phyloP scores from a whole-genome alignment of 345 rosid genomes.

The Eucalyptus sp. region DNA sequence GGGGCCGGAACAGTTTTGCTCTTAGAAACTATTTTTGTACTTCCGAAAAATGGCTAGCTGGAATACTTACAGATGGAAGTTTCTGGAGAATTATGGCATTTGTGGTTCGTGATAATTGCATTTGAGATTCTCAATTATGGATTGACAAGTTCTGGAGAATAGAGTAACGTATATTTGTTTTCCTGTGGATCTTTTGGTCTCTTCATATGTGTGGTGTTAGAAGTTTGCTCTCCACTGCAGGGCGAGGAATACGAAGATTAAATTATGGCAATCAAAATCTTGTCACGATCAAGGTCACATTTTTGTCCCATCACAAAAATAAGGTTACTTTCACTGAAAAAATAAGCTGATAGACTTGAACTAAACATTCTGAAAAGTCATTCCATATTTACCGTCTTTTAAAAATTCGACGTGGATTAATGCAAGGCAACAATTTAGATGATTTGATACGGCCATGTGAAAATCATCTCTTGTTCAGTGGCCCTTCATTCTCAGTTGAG shows the following conservation, averaged over 20 bases:
- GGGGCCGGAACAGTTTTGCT: not conserved
- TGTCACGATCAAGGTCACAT: not conserved
- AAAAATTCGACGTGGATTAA: not conserved
- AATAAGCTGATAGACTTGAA: not conserved
- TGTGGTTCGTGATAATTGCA: not conserved
- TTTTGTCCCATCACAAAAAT: not conserved
- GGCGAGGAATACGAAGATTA: not conserved
- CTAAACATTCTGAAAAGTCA: not conserved
- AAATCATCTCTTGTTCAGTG: not conserved
- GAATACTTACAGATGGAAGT: not conserved
- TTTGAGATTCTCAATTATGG: not conserved
- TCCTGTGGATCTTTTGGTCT: not conserved
- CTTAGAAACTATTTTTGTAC: not conserved
- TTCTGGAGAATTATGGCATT: not conserved
- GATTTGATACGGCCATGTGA: not conserved
- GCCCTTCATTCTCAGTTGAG: not conserved
- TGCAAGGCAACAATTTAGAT: not conserved
- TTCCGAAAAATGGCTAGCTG: not conserved
- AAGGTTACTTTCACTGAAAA: not conserved
- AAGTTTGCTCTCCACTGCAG: not conserved
- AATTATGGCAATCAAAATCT: not conserved
- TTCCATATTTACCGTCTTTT: not conserved
- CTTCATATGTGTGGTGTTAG: not conserved
- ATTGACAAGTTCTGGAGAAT: not conserved
- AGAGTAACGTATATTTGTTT: not conserved